Evolutionary conservation across 2,329 filamentous ascomycete species (phyloP), one percentile per base, ranked within the genome.

Genomic region (Talaromyces sp.): DNA sequence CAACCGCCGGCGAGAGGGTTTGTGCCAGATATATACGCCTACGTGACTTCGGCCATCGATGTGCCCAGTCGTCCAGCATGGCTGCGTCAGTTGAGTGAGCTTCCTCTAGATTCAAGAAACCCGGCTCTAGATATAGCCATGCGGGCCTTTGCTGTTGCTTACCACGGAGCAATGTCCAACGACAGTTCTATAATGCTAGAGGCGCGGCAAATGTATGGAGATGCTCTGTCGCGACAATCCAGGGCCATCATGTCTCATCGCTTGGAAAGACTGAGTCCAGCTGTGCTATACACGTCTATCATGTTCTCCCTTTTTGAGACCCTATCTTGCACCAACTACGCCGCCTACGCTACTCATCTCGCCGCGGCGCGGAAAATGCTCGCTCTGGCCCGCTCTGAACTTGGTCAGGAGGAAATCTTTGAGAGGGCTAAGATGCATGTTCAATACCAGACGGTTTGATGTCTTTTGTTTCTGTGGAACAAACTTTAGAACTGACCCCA

Each of bases 331-430:
- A 55, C 53, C 21, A 21, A 55, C 21, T 29, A 32, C 53, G 53
- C 32, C 32, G 53, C 31, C 53, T 55, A 55, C 32, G 53, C 53
- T 21, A 21, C 53, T 21, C 53, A 55, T 24, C 53, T 55, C 26
- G 53, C 53, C 21, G 53, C 53, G 19, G 32, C 32, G 9, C 53
- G 53, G 32, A 55, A 55, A 55, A 55, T 55, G 53, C 53, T 55
- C 29, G 53, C 53, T 55, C 32, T 55, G 21, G 32, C 53, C n/a
- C 29, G 53, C 3, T 55, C 53, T 38, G 27, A 55, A 19, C 53
- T 55, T 38, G 29, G 27, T n/a, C 53, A 55, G 5, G 32, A 55
- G 14, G 31, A 55, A 12, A 19, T 55, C 19, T 27, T 55, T 26
- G 32, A 27, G 32, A 19, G 31, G n/a, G 53, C 41, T 26, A 32